These are phyloP conservation scores for Auricularia sp. DNA, from an alignment of 768 basidiomycete genomes.

Conservation along the genomic window DNA sequence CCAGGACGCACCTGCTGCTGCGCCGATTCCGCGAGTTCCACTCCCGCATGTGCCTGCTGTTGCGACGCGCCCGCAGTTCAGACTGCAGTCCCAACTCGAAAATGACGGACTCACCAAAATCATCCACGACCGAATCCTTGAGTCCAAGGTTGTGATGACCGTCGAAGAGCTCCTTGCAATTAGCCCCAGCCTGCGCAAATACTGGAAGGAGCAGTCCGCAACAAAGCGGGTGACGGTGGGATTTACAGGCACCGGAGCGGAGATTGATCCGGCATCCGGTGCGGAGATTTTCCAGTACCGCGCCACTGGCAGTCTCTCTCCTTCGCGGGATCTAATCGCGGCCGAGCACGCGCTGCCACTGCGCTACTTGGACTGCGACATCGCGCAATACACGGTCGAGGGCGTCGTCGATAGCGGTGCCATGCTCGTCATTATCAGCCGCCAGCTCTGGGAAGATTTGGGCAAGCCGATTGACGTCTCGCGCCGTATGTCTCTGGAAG, in stretches of 20 bases:
- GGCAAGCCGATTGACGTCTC: background rate
- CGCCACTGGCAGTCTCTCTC: background rate
- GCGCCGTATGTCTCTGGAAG: background rate
- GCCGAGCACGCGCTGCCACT: background rate
- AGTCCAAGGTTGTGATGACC: background rate
- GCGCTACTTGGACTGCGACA: background rate
- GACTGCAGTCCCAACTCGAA: background rate
- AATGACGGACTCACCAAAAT: background rate
- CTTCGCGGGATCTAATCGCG: background rate
- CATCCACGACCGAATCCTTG: background rate
- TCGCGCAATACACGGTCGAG: background rate
- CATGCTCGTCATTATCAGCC: background rate
- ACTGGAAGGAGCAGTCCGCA: background rate
- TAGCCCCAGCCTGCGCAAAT: background rate
- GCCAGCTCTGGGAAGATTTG: background rate
- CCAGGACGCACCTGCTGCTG: background rate
- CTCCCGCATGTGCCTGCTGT: no score
- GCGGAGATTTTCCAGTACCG: background rate
- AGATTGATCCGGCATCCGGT: background rate
- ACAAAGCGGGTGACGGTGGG: background rate
- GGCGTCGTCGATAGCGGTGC: background rate
- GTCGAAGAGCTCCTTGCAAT: background rate
- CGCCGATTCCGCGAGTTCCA: background rate
- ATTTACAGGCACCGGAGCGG: background rate
- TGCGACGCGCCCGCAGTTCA: background rate